A percentile compares a stretch with the other conserved stretches of the same genome.
phyloP scores from a whole-genome alignment of 805 yeast genomes.

The Candida coleopterorum region DNA sequence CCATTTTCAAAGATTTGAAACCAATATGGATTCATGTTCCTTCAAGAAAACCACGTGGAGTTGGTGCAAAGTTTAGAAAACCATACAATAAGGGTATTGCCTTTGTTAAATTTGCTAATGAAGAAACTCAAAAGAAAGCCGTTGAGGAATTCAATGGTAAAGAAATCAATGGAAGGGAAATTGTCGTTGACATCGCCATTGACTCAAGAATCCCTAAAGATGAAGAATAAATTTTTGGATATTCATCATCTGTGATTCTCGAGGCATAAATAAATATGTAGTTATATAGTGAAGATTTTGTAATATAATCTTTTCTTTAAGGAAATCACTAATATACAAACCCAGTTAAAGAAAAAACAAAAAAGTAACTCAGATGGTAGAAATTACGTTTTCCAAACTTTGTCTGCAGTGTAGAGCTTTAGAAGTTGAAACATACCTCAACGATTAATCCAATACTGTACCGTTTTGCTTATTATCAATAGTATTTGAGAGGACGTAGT shows the following conservation, averaged over 20 bases:
- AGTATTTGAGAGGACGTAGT: too few species aligned
- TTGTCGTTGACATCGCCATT: conserved; percentile 70
- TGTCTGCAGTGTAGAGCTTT: too few species aligned
- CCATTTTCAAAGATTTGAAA: conserved; percentile 42
- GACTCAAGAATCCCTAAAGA: conserved; percentile 42
- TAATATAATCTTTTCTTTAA: too few species aligned
- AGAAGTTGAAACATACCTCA: too few species aligned
- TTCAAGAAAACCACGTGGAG: conserved; percentile 32
- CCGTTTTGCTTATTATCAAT: too few species aligned
- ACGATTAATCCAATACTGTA: too few species aligned
- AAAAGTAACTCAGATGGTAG: too few species aligned
- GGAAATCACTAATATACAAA: too few species aligned
- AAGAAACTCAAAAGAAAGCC: conserved; percentile 67
- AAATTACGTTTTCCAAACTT: too few species aligned
- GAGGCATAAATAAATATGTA: conserved; percentile 6
- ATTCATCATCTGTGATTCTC: too few species aligned
- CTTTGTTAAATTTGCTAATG: conserved; percentile 54
- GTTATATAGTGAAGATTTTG: conserved; percentile 1
- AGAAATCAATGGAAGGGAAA: conserved; percentile 58
- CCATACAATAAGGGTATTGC: conserved; percentile 60
- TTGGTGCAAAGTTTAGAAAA: conserved; percentile 40
- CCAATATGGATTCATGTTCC: conserved; percentile 63
- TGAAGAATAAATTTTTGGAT: too few species aligned
- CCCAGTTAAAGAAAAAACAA: too few species aligned
- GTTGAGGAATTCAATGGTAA: conserved; percentile 65